Percentiles rank a stretch among this genome's conserved stretches.
Evolutionary conservation across 1,284 basidiomycete species (phyloP).

Genomic region (Ganoderma resinaceum): DNA sequence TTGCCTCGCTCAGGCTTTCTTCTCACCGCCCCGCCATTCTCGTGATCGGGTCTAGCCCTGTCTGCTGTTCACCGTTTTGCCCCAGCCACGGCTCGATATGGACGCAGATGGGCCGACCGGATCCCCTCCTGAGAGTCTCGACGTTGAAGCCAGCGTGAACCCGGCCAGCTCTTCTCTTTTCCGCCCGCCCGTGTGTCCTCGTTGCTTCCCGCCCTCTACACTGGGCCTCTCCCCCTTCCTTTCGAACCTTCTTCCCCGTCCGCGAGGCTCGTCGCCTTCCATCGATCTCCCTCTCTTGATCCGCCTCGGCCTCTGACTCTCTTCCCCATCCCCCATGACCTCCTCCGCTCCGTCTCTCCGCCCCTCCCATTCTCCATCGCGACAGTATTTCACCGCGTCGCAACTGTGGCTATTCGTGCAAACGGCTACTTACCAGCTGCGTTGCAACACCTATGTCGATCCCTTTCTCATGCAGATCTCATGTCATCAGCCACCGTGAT

Average conservation of each 20-base stretch:
- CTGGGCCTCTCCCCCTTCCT: conserved; percentile 12
- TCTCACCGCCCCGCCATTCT: conserved; percentile 22
- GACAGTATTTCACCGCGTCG: conserved; percentile 9
- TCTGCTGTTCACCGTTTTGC: conserved; percentile 4
- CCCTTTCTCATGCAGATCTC: neutral
- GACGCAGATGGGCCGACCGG: conserved; percentile 19
- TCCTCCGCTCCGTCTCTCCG: conserved; percentile 13
- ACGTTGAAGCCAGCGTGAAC: neutral
- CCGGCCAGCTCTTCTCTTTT: neutral
- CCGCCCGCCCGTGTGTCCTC: conserved; percentile 5
- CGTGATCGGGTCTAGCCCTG: conserved; percentile 28
- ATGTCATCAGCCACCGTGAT: neutral
- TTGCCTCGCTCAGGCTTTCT: conserved; percentile 16
- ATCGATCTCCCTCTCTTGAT: conserved; percentile 30
- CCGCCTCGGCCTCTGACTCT: conserved; percentile 12
- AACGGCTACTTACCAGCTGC: neutral
- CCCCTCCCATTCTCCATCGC: conserved; percentile 17
- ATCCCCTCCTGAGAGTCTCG: conserved; percentile 4
- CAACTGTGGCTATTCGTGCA: neutral
- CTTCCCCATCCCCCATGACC: conserved; percentile 10
- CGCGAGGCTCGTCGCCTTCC: conserved; percentile 23
- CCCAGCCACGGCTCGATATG: neutral
- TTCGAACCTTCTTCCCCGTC: conserved; percentile 25
- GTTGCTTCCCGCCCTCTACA: neutral
- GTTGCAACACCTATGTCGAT: neutral